phyloP scores from a whole-genome alignment of 1,284 basidiomycete species.

The Rhodotorula glutinis region DNA sequence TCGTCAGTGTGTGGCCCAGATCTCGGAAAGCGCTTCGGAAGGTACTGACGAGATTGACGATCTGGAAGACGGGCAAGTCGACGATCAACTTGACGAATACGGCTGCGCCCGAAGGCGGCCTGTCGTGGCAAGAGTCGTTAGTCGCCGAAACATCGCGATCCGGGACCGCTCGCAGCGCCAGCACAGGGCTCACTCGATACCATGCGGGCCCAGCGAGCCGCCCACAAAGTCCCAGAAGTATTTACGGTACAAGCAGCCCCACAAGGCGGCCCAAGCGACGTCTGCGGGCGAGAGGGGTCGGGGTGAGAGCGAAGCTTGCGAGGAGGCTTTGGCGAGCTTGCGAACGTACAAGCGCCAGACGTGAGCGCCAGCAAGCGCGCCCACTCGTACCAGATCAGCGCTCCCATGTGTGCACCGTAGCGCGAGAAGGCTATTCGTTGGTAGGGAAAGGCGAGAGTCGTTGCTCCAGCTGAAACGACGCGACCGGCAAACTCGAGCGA shows the following conservation, averaged over 20 bases:
- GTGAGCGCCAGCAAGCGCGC: slow-evolving; percentile 67
- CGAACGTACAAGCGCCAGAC: slow-evolving; percentile 67
- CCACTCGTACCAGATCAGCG: slow-evolving; percentile 77
- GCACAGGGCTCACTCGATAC: slow-evolving; percentile 64
- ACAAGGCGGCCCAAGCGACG: slow-evolving; percentile 72
- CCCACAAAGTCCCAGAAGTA: slow-evolving; percentile 73
- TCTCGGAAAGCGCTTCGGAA: too few relatives aligned
- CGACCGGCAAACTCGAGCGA: too few relatives aligned
- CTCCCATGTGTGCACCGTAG: slow-evolving; percentile 60
- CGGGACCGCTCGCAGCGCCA: neutral
- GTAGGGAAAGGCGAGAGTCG: neutral
- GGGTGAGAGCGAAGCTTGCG: neutral
- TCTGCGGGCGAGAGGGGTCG: slow-evolving; percentile 52
- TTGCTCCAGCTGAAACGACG: too few relatives aligned
- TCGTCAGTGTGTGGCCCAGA: neutral
- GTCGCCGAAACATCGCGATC: neutral
- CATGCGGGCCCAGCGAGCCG: slow-evolving; percentile 58
- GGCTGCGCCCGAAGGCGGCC: slow-evolving; percentile 62
- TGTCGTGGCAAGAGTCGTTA: slow-evolving; percentile 45
- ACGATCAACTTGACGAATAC: slow-evolving; percentile 70
- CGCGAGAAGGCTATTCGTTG: neutral
- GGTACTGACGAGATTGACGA: slow-evolving; percentile 55
- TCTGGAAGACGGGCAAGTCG: slow-evolving; percentile 67
- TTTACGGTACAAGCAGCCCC: slow-evolving; percentile 75
- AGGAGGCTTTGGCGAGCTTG: neutral